phyloP scores from a whole-genome alignment of 2,329 filamentous ascomycete genomes.

The Lojkania enalia region DNA sequence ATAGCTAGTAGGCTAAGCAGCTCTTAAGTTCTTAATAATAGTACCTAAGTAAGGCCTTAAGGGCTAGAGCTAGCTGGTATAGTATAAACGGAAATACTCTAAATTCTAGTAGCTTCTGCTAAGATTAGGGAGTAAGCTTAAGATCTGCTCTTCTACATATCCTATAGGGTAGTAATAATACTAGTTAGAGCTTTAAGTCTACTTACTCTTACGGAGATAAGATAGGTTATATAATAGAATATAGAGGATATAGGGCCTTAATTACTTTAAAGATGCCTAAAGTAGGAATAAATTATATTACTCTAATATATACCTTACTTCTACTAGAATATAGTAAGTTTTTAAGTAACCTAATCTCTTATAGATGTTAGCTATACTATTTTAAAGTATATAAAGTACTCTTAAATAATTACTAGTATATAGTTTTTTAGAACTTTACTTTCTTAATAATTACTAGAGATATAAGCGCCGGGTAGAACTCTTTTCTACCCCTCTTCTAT shows the following conservation, averaged over 20 bases:
- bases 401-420: too few species aligned
- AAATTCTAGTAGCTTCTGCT: slow-evolving; percentile 2
- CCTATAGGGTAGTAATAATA: slow-evolving; percentile 4
- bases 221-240: slow-evolving; percentile 6
- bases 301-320: slow-evolving; percentile 5
- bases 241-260: slow-evolving; percentile 8
- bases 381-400: slow-evolving; percentile 4
- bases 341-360: not conserved
- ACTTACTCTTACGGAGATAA: slow-evolving; percentile 5
- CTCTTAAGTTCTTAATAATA: slow-evolving; percentile 5
- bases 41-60: slow-evolving; percentile 4
- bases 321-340: not conserved
- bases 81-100: slow-evolving; percentile 6
- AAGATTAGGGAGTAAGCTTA: slow-evolving; percentile 5
- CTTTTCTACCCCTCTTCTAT: too few species aligned
- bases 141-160: slow-evolving; percentile 6
- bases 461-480: too few species aligned
- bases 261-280: slow-evolving; percentile 7
- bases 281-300: slow-evolving; percentile 8
- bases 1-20: slow-evolving; percentile 5
- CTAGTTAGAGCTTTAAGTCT: slow-evolving; percentile 7
- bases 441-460: too few species aligned
- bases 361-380: slow-evolving; percentile 4
- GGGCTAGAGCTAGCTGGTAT: slow-evolving; percentile 6
- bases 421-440: too few species aligned